Evolutionary conservation across 176 grass and related monocot species (phyloP).

Genomic region (Tillandsia leiboldiana): DNA sequence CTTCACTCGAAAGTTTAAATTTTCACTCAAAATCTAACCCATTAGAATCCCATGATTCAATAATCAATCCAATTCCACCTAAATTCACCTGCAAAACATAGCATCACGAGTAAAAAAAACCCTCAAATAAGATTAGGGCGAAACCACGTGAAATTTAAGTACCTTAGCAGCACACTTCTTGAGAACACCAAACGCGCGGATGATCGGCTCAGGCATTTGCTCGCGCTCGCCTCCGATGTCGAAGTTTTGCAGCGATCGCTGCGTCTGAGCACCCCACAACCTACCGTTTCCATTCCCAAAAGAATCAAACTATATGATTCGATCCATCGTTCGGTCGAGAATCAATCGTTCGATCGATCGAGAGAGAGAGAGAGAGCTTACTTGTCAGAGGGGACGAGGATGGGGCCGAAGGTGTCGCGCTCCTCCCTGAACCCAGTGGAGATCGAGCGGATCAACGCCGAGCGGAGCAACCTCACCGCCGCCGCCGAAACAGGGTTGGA

Average conservation of each 20-base stretch:
- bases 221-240: conserved; percentile 79
- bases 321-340: too few relatives aligned
- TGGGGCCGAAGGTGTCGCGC: conserved; percentile 89
- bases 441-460: conserved; percentile 46
- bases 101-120: background rate
- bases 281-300: conserved; percentile 14
- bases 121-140: background rate
- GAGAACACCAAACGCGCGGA: conserved; percentile 86
- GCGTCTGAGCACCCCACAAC: conserved; percentile 97
- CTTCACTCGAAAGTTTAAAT: too few relatives aligned
- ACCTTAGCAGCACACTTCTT: conserved; percentile 99
- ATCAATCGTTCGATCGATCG: too few relatives aligned
- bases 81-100: too few relatives aligned
- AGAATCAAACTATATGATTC: too few relatives aligned
- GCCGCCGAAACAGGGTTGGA: conserved; percentile 21
- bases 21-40: too few relatives aligned
- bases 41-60: too few relatives aligned
- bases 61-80: too few relatives aligned
- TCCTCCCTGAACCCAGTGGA: conserved; percentile 77
- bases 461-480: conserved; percentile 30
- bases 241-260: conserved; percentile 93
- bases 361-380: conserved; percentile 1
- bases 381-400: conserved; percentile 76
- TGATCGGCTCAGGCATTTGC: conserved; percentile 87
- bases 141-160: background rate